Base-by-base conservation (phyloP, 2,329 filamentous ascomycete species). In the Pseudogymnoascus sp. region DNA sequence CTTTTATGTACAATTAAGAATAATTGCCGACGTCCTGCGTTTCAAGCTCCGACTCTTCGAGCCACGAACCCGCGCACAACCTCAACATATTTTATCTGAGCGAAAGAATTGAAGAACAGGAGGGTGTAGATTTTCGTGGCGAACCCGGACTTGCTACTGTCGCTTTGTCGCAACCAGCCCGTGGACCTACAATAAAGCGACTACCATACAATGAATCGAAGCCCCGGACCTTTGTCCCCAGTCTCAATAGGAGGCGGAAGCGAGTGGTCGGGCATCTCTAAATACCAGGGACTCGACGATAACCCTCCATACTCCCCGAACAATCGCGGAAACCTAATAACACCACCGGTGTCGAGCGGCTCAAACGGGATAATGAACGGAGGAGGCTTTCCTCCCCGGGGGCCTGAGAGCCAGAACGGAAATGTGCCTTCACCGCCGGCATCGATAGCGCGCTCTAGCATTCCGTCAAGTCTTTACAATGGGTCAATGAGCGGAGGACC, bases 401-500 rank as follows among this genome's bases (percentile, higher is more conserved):
- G 66, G 67, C 74, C 72, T 34, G 57, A 61, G 21, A 67, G 75
- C 74, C 65, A 82, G 82, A 68, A 82, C 71, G 76, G 75, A 63
- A 82, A 81, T 65, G 82, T 79, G 23, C 83, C 92, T 58, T 96
- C 92, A 57, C 92, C 92, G 59, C 92, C 94, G 23, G 90, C 87
- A 65, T 97, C 92, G 4, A 80, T 96, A 66, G 90, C 88, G 63
- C 82, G 89, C 64, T 95, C 90, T 58, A 96, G 90, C 73, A 86
- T 88, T 71, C 90, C 89, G 61, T 87, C 86, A 39, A 81, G 81
- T 63, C 73, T 85, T 63, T 89, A 78, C 63, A 60, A 86, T 86
- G 71, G 55, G 12, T 57, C 55, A 2, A n/a, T 57, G 30, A 57
- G 37, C 13, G 55, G 55, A 34, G 55, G 55, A n/a, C 34, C 55